Conservation (phyloP, 352 stramenopile genomes). For the Pythium aquatile region DNA sequence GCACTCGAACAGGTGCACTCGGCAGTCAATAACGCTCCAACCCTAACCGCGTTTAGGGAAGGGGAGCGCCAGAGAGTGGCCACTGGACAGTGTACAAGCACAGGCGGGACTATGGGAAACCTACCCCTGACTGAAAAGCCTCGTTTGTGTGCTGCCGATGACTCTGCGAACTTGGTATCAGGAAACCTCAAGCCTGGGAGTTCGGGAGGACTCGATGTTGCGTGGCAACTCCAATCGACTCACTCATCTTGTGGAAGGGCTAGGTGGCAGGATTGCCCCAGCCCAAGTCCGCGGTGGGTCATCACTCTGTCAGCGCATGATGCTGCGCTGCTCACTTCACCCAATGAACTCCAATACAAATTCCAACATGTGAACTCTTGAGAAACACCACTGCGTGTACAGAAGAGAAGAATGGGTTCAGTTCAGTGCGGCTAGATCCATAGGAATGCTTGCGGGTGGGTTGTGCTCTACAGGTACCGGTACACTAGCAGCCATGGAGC, state of each 20-base stretch:
- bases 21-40: conserved; percentile 15
- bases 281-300: conserved; percentile 7
- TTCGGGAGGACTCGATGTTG: conserved; percentile 2
- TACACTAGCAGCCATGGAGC: not conserved
- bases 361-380: not conserved
- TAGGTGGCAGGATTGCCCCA: conserved; percentile 20
- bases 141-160: conserved; percentile 9
- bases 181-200: conserved; percentile 12
- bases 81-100: conserved; percentile 15
- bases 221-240: conserved; percentile 16
- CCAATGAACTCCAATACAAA: conserved; percentile 3
- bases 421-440: not conserved
- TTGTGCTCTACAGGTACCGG: not conserved
- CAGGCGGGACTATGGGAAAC: not conserved
- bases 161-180: conserved; percentile 19
- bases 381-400: not conserved
- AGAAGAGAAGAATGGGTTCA: conserved; percentile 3
- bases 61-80: conserved; percentile 24
- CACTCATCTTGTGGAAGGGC: conserved; percentile 19
- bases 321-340: conserved; percentile 15
- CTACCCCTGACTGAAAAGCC: conserved; percentile 24
- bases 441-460: not conserved
- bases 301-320: conserved; percentile 17
- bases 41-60: conserved; percentile 15
- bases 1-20: conserved; percentile 18